These are phyloP conservation scores for Moesziomyces sp. DNA, from an alignment of 1,284 basidiomycete genomes.

Conservation along the genomic window DNA sequence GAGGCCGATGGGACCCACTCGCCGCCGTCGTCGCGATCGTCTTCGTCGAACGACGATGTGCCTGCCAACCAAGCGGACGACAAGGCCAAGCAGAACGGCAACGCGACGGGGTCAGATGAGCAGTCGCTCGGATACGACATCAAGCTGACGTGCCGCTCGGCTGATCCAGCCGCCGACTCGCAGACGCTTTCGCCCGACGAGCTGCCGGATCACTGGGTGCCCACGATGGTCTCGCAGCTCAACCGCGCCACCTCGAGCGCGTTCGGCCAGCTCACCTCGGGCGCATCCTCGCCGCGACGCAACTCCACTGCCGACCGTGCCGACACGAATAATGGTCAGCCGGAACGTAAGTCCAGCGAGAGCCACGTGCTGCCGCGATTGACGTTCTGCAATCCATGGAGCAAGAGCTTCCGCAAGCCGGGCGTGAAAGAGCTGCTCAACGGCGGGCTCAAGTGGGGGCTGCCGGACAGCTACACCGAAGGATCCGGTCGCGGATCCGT, in stretches of 20 bases:
- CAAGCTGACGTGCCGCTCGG: conserved; percentile 14
- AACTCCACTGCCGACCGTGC: conserved; percentile 5
- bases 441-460: conserved; percentile 58
- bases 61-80: neutral
- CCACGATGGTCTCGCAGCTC: conserved; percentile 23
- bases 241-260: conserved; percentile 31
- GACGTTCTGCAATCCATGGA: conserved; percentile 54
- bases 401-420: conserved; percentile 46
- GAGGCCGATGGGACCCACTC: conserved; percentile 15
- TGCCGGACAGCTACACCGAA: conserved; percentile 54
- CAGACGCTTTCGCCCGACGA: conserved; percentile 13
- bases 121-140: conserved; percentile 18
- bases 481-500: conserved; percentile 19
- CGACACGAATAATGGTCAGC: conserved; percentile 3
- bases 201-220: conserved; percentile 41
- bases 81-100: conserved; percentile 4
- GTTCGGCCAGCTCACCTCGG: conserved; percentile 10
- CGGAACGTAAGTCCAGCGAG: conserved; percentile 10
- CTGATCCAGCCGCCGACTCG: conserved; percentile 30
- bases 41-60: conserved; percentile 4
- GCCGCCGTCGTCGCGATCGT: conserved; percentile 18
- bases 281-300: neutral
- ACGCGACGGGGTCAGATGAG: neutral
- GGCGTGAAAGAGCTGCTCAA: conserved; percentile 30
- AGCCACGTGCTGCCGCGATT: conserved; percentile 36